A percentile compares a stretch with the other conserved stretches of the same genome.
Conservation (phyloP, 805 yeast genomes). For the Clavispora asparagi region DNA sequence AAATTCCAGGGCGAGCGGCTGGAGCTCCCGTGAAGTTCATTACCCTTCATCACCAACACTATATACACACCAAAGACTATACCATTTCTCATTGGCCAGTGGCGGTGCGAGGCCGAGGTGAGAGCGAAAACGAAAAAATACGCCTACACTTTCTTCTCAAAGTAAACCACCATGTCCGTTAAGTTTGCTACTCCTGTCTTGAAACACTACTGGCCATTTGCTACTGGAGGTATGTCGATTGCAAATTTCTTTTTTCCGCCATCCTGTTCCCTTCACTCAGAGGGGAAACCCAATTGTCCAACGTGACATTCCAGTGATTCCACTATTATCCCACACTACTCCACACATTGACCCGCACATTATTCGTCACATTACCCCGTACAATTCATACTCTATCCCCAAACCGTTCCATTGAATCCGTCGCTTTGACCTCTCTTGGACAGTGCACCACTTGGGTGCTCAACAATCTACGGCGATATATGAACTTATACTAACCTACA, state of each 20-base stretch:
- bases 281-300: background rate
- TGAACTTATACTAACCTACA: slow-evolving; percentile 20
- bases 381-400: too few species aligned
- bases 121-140: slow-evolving; percentile 8
- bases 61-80: background rate
- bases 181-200: slow-evolving; percentile 48
- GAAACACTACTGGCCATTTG: slow-evolving; percentile 86
- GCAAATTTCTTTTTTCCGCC: background rate
- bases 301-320: too few species aligned
- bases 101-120: slow-evolving; percentile 7
- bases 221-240: slow-evolving; percentile 65
- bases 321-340: too few species aligned
- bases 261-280: background rate
- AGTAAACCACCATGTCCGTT: slow-evolving; percentile 23
- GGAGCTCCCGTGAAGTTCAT: too few species aligned
- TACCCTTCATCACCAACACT: background rate
- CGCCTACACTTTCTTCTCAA: background rate
- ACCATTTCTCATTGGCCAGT: slow-evolving; percentile 6
- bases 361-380: background rate
- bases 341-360: too few species aligned
- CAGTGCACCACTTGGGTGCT: too few species aligned
- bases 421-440: too few species aligned
- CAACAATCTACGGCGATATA: too few species aligned
- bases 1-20: too few species aligned
- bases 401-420: too few species aligned